Conservation (phyloP, 2,329 filamentous ascomycete genomes). For the Leptoxyphium fumago region DNA sequence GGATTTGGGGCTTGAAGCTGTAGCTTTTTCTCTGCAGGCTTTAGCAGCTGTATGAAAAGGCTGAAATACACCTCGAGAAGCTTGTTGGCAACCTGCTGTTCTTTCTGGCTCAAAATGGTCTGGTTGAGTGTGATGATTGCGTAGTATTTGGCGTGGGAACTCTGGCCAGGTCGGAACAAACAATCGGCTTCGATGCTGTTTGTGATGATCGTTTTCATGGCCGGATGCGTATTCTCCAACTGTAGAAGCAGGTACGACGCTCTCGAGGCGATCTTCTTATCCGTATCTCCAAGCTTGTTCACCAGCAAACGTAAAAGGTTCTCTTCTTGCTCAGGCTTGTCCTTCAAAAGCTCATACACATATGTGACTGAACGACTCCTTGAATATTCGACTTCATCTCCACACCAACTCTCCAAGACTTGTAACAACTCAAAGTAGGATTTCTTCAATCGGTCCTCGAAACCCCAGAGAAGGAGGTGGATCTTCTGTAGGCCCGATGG, state of each 20-base stretch:
- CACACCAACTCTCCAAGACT: conserved; percentile 81
- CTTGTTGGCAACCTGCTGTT: conserved; percentile 64
- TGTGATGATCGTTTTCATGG: conserved; percentile 86
- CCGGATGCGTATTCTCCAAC: conserved; percentile 71
- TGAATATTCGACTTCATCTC: conserved; percentile 89
- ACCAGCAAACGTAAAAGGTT: conserved; percentile 83
- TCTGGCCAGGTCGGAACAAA: conserved; percentile 75
- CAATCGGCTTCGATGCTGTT: conserved; percentile 75
- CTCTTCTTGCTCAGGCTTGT: conserved; percentile 94
- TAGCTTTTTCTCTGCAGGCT: conserved; percentile 34
- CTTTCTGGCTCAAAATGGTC: conserved; percentile 75
- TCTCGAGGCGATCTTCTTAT: conserved; percentile 88
- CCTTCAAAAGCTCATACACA: conserved; percentile 78
- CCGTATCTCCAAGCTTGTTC: conserved; percentile 91
- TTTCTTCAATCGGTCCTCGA: conserved; percentile 89
- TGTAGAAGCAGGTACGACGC: conserved; percentile 90
- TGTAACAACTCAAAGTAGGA: conserved; percentile 89
- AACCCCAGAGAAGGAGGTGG: conserved; percentile 79
- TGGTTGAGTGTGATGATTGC: conserved; percentile 95
- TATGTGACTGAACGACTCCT: conserved; percentile 78
- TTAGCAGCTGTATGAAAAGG: conserved; percentile 70
- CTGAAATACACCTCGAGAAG: conserved; percentile 86
- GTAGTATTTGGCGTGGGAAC: conserved; percentile 81
- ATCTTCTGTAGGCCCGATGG: conserved; percentile 59
- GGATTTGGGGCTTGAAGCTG: conserved; percentile 30